phyloP scores from a whole-genome alignment of 139 green algal species.

The Helicosporidium sp. region DNA sequence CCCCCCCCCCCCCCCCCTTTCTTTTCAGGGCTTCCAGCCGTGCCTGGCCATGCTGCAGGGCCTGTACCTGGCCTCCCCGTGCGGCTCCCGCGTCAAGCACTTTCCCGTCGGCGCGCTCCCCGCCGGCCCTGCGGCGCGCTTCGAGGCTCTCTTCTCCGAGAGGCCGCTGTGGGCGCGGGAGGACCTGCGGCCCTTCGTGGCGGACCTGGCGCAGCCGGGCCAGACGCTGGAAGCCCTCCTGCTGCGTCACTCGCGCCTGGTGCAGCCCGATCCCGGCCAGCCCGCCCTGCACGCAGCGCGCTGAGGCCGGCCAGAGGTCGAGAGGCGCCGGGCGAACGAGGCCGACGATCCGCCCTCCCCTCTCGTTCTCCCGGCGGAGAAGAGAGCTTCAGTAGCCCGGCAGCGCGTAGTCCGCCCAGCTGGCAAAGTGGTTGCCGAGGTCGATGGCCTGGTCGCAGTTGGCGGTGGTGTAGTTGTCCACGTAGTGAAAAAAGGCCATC shows the following conservation, averaged over 20 bases:
- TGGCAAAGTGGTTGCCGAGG: constrained; percentile 8
- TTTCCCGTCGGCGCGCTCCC: background rate
- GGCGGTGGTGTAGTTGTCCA: constrained; percentile 8
- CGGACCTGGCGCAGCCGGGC: background rate
- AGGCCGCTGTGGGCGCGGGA: background rate
- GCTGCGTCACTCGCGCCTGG: background rate
- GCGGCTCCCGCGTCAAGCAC: background rate
- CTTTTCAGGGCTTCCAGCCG: background rate
- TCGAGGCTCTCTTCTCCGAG: background rate
- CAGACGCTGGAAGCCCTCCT: background rate
- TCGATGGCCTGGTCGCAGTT: constrained; percentile 6
- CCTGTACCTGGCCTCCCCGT: background rate
- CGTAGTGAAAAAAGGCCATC: constrained; percentile 5
- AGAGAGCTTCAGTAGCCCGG: no score
- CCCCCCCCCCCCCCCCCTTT: background rate
- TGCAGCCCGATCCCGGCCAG: background rate
- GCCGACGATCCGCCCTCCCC: background rate
- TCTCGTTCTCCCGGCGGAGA: background rate
- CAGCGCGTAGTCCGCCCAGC: background rate
- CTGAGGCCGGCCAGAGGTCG: background rate
- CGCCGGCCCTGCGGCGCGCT: background rate
- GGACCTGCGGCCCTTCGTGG: background rate
- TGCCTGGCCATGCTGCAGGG: background rate
- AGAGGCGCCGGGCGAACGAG: background rate
- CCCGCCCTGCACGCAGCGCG: background rate